Conservation (phyloP, 495 filamentous ascomycete genomes). For the Tuber indicum region DNA sequence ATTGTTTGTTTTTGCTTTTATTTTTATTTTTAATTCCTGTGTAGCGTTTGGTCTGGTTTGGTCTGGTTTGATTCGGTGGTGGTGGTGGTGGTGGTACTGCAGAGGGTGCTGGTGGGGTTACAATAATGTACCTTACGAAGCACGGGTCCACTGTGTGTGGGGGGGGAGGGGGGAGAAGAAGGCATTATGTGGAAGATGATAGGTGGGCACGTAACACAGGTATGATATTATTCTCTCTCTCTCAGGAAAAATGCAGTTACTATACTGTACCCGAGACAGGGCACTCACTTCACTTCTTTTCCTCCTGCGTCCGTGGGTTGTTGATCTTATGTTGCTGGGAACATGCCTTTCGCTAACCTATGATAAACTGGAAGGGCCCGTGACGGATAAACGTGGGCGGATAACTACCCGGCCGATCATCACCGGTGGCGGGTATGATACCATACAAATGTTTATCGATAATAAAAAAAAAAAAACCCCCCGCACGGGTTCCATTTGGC, state of each 20-base stretch:
- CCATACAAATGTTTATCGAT: background rate
- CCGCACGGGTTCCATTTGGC: background rate
- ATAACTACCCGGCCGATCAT: slow-evolving; percentile 6
- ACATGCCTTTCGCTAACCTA: background rate
- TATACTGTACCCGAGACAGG: background rate
- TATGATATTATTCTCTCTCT: too few relatives aligned
- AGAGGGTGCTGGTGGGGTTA: background rate
- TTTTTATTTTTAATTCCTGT: background rate
- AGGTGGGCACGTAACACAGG: background rate
- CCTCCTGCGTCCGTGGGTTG: background rate
- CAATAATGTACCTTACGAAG: background rate
- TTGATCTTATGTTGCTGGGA: background rate
- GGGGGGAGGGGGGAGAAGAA: background rate
- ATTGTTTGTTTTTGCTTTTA: background rate
- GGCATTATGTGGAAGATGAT: background rate
- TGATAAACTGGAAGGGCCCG: background rate
- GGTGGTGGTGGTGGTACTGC: background rate
- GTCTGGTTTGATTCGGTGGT: background rate
- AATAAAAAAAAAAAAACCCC: background rate
- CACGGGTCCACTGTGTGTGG: background rate
- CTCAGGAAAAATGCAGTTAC: background rate
- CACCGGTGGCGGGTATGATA: background rate
- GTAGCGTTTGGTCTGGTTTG: background rate
- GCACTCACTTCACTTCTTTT: background rate
- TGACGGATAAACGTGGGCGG: background rate